Evolutionary conservation across 805 yeast genomes (phyloP), one percentile per base, ranked within the genome.

Genomic region (Yarrowia deformans): DNA sequence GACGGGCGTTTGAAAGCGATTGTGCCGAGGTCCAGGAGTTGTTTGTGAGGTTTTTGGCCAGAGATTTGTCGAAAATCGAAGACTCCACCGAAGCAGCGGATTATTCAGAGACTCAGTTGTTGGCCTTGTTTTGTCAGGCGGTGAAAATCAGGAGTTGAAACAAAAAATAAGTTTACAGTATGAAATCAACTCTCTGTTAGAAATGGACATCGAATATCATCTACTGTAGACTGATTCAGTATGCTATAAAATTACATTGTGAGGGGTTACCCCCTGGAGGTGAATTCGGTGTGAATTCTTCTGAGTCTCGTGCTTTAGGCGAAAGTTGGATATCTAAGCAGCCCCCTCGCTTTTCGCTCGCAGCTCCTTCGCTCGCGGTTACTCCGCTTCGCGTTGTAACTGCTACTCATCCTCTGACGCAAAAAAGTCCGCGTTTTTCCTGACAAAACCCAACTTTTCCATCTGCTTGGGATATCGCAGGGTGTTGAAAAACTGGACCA

Each of bases 401-500:
- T n/a, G n/a, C n/a, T 4, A 50, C 8, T 60, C 66, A 18, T 43
- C 52, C 19, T 60, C 66, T 2, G 52, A 13, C 5, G 66, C 77
- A 73, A 85, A 85, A 69, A 81, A 82, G 58, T 82, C 84, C 32
- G 78, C 74, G 5, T 75, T 76, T 12, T 76, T 74, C 42, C 81
- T 76, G 49, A 79, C 80, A 74, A 88, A 89, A 0, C 93, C 93
- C 69, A 89, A 77, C 67, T 79, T 77, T 34, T 77, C 80, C 88
- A 89, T 85, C 16, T 45, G 50, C 19, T 18, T 18, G 1, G 68
- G 42, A 81, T 72, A 89, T 90, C 70, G 83, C 39, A 87, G 77
- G 72, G 85, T 81, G 75, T 92, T 89, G 81, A 91, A 93, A 73
- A 87, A 90, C 75, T 89, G 94, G 14, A 91, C 77, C 60, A 94